Conservation (phyloP, 2,329 filamentous ascomycete genomes). For the Neospermospora avenae region DNA sequence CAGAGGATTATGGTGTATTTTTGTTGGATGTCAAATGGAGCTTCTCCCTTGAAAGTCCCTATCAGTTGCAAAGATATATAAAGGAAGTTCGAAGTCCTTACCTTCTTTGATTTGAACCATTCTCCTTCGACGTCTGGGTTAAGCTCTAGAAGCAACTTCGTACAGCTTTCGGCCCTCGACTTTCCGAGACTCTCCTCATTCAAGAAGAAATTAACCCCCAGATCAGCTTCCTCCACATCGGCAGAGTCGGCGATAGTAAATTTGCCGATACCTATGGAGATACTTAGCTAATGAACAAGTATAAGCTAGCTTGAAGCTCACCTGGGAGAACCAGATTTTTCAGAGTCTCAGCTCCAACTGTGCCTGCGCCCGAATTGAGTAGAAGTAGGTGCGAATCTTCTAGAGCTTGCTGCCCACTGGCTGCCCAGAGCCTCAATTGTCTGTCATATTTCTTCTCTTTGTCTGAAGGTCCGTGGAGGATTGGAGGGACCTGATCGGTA, state of each 20-base stretch:
- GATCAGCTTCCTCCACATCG: constrained; percentile 72
- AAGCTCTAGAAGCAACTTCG: constrained; percentile 75
- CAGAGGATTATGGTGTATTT: constrained; percentile 60
- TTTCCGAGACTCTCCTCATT: constrained; percentile 75
- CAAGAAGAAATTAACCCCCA: constrained; percentile 97
- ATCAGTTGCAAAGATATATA: background rate
- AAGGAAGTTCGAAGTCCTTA: constrained; percentile 25
- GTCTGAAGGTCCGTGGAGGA: constrained; percentile 51
- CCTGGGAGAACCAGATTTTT: constrained; percentile 96
- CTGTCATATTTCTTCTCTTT: constrained; percentile 84
- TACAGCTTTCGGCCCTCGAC: constrained; percentile 73
- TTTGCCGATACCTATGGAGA: constrained; percentile 66
- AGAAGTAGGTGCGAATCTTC: constrained; percentile 91
- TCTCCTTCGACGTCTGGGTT: constrained; percentile 88
- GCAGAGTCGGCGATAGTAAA: constrained; percentile 88
- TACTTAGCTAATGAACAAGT: constrained; percentile 18
- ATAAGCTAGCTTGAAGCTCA: constrained; percentile 34
- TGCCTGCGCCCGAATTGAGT: constrained; percentile 81
- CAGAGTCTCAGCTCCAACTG: constrained; percentile 83
- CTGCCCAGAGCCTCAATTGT: constrained; percentile 92
- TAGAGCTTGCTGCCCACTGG: constrained; percentile 82
- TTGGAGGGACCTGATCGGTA: constrained; percentile 39
- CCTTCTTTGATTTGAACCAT: constrained; percentile 55
- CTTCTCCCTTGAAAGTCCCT: background rate
- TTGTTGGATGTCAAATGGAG: constrained; percentile 35